Evolutionary conservation across 148 eudicot species (phyloP), one percentile per base, ranked within the genome.

Genomic region (Salicornia ramosissima): DNA sequence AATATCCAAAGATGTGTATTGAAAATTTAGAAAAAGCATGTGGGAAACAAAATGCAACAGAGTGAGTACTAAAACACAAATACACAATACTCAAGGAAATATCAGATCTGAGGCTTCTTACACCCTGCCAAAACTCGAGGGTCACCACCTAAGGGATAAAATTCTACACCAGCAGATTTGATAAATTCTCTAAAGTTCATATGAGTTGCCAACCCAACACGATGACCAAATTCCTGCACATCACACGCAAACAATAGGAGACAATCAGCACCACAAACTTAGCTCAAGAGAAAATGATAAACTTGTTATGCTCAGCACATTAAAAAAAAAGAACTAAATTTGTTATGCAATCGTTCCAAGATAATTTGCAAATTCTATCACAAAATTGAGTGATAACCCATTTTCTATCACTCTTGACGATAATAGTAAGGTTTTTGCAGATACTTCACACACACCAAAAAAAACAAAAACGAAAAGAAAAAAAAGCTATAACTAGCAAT

Each of bases 61-160:
- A 40, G 2, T 10, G 18, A 12, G 15, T 46, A 12, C 50, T 46
- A 46, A 46, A 36, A 15, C 19, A 46, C 19, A 46, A 15, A 46
- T 3, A 15, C 19, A 46, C 19, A 46, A 15, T 12, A 13, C 19
- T 52, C 43, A 42, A 64, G 26, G 49, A 42, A 64, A 67, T 15
- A 26, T 61, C 18, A 62, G 52, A 16, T 33, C 7, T 21, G 43
- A 64, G 78, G 74, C 33, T 52, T 72, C 98, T 90, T 87, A 94
- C 98, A 90, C 80, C 96, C 96, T 57, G 97, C 97, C 76, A 94
- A 75, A 80, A 94, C 87, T 34, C 89, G 88, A 74, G 98, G 98
- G 74, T 94, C 98, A 54, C 97, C 98, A 24, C 97, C 98, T 64
- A 94, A 80, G 49, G 98, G 98, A 79, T 84, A 94, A 68, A 88